phyloP scores from a whole-genome alignment of 345 rosid genomes.

The Rhodamnia argentea region DNA sequence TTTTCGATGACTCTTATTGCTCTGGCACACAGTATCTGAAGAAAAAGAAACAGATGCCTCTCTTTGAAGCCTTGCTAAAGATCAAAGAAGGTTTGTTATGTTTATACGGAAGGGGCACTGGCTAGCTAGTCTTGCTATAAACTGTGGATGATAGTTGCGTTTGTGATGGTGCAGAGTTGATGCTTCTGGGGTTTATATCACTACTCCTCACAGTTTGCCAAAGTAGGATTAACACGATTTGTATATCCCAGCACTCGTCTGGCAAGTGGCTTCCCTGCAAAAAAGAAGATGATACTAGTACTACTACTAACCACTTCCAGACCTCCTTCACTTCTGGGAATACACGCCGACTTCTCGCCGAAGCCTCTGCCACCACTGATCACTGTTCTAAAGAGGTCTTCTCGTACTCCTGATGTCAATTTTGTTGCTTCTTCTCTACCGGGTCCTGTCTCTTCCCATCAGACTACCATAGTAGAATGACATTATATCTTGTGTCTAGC shows the following conservation, averaged over 20 bases:
- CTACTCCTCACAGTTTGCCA: conserved; percentile 54
- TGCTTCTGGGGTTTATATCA: conserved; percentile 83
- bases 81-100: conserved; percentile 63
- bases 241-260: conserved; percentile 29
- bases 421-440: neutral
- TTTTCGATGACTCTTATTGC: neutral
- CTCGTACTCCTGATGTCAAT: neutral
- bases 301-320: conserved; percentile 31
- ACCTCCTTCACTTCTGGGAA: conserved; percentile 6
- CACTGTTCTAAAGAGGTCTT: conserved; percentile 29
- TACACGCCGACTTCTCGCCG: conserved; percentile 56
- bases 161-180: conserved; percentile 44
- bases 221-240: conserved; percentile 27
- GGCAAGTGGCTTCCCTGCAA: neutral
- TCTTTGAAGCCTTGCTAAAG: conserved; percentile 59
- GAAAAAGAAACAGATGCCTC: conserved; percentile 53
- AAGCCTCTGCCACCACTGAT: conserved; percentile 4
- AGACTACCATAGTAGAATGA: neutral
- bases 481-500: neutral
- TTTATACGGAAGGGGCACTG: neutral
- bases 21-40: conserved; percentile 19
- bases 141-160: neutral
- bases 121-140: neutral
- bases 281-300: conserved; percentile 33
- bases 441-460: neutral